Evolutionary conservation across 257 asterid genomes (phyloP), one percentile per base, ranked within the genome.

Genomic region (Verbena officinalis): DNA sequence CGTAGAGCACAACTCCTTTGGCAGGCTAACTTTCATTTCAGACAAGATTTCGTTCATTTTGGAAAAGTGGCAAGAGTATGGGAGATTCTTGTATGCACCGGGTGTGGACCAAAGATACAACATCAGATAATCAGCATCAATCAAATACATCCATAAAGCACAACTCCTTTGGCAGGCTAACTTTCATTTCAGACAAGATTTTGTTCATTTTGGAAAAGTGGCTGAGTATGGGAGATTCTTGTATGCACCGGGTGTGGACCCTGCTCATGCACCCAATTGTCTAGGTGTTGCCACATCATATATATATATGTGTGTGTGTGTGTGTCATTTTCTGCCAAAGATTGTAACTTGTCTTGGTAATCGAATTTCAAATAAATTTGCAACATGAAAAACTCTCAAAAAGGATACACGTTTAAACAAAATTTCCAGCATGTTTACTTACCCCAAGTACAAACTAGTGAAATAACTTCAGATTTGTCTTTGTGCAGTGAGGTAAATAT

Each of bases 401-500:
- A 27, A 9, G 51, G 4, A 12, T 4, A 34, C 38, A 17, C 0
- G 2, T 60, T 51, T 13, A 4, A 62, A 34, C 55, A 24, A 61
- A 23, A 1, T n/a, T 10, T 16, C 27, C n/a, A 30, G 54, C n/a
- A 71, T 24, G 44, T 36, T 68, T 16, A 30, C 46, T 44, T n/a
- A 20, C 4, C 44, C 44, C 20, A 10, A 46, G n/a, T 36, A 13
- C 27, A 33, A 62, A 11, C 33, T 58, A 39, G 23, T 64, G 17
- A 15, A 60, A 38, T 24, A 61, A 36, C 51, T 36, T 22, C 44
- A 58, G 22, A 22, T 15, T 36, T 49, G 38, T 33, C 60, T 60
- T 27, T 38, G 38, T 11, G 31, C 9, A 56, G 53, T 24, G 44
- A 16, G 27, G 30, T 15, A 13, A n/a, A 45, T 3, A 38, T 46